Conservation (phyloP, 805 yeast genomes). For the Novakomyces olei region DNA sequence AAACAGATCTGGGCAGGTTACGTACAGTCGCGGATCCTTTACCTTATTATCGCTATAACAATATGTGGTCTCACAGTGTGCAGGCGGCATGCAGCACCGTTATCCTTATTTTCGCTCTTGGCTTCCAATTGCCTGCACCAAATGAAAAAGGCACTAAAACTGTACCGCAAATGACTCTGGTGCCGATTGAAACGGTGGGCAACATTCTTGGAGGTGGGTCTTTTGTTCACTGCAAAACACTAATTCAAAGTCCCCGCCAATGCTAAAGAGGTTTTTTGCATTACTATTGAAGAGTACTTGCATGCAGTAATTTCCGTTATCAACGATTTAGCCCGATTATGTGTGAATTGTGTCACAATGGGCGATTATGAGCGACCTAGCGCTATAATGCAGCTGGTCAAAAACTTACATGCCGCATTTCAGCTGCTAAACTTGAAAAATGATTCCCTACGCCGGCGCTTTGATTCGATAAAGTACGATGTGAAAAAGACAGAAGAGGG, state of each 20-base stretch:
- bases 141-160: too few species aligned
- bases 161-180: too few species aligned
- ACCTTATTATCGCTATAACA: too few species aligned
- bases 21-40: too few species aligned
- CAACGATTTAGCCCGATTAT: constrained; percentile 9
- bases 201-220: too few species aligned
- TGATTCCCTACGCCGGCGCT: constrained; percentile 14
- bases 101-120: too few species aligned
- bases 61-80: too few species aligned
- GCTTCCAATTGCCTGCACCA: too few species aligned
- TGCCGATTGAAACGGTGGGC: too few species aligned
- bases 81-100: too few species aligned
- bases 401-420: constrained; percentile 13
- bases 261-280: constrained; percentile 6
- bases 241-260: constrained; percentile 2
- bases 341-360: constrained; percentile 13
- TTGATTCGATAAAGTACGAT: constrained; percentile 15
- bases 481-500: constrained; percentile 16
- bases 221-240: too few species aligned
- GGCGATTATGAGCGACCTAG: constrained; percentile 7
- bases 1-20: too few species aligned
- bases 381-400: constrained; percentile 10
- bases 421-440: constrained; percentile 14
- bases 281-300: constrained; percentile 14
- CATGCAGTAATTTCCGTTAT: constrained; percentile 11